A percentile compares a stretch with the other conserved stretches of the same genome.
Evolutionary conservation across 345 rosid species (phyloP).

Genomic region (Salix exigua): DNA sequence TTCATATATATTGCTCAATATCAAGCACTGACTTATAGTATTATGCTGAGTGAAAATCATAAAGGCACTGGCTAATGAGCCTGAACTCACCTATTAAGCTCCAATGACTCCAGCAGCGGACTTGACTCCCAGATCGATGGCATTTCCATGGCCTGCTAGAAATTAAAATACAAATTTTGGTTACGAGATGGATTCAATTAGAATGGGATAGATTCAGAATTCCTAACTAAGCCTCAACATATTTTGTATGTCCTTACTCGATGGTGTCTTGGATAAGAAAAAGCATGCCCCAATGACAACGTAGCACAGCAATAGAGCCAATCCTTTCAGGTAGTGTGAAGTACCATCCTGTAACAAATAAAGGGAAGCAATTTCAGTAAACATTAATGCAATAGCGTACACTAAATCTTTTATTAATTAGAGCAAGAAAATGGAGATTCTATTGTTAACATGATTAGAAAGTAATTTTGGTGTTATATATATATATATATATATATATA

Average conservation of each 20-base stretch:
- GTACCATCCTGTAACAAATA: conserved; percentile 64
- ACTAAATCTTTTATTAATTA: background rate
- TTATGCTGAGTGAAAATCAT: too few species aligned
- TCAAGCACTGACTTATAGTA: background rate
- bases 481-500: background rate
- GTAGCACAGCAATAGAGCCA: conserved; percentile 62
- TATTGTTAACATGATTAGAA: background rate
- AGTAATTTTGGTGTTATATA: background rate
- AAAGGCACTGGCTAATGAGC: background rate
- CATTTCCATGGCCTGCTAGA: conserved; percentile 23
- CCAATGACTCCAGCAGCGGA: conserved; percentile 10
- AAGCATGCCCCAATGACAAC: conserved; percentile 77
- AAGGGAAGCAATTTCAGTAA: background rate
- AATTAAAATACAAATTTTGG: background rate
- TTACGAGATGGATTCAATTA: background rate
- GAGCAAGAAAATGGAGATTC: background rate
- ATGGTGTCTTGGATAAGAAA: conserved; percentile 49
- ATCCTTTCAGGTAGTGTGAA: conserved; percentile 88
- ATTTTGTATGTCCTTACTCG: conserved; percentile 28
- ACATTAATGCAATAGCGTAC: background rate
- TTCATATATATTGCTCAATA: background rate
- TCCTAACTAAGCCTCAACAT: background rate
- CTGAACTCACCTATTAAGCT: conserved; percentile 21
- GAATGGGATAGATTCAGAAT: background rate
- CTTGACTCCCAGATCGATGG: conserved; percentile 18